phyloP scores from a whole-genome alignment of 257 asterid genomes.

The Solanum phureja region DNA sequence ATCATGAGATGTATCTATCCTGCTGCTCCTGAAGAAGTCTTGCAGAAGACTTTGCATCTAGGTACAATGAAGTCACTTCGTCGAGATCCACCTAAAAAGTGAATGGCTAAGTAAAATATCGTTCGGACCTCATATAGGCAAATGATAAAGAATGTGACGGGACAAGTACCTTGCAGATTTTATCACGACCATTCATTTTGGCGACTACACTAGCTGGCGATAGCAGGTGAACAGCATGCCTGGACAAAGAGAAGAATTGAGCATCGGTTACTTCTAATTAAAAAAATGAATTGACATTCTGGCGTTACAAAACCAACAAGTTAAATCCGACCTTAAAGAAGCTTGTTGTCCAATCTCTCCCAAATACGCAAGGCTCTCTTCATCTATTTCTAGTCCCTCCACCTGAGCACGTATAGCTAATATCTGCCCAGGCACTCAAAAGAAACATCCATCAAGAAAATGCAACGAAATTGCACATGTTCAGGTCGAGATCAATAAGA shows the following conservation, averaged over 20 bases:
- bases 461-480: background rate
- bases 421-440: constrained; percentile 33
- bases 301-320: background rate
- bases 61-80: constrained; percentile 69
- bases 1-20: constrained; percentile 52
- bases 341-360: constrained; percentile 86
- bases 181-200: constrained; percentile 78
- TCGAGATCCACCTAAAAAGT: constrained; percentile 74
- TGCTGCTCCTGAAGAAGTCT: constrained; percentile 92
- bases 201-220: constrained; percentile 88
- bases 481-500: background rate
- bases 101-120: background rate
- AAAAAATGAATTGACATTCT: background rate
- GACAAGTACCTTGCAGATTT: constrained; percentile 70
- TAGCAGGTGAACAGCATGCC: constrained; percentile 84
- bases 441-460: background rate
- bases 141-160: background rate
- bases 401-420: constrained; percentile 94
- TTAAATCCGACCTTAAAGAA: constrained; percentile 53
- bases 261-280: background rate
- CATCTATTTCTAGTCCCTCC: constrained; percentile 78
- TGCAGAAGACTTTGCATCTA: constrained; percentile 84
- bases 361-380: constrained; percentile 81
- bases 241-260: constrained; percentile 8
- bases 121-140: background rate